These are phyloP conservation scores for Pontederia crassipes DNA, from an alignment of 176 grass and related monocot genomes.

Conservation along the genomic window DNA sequence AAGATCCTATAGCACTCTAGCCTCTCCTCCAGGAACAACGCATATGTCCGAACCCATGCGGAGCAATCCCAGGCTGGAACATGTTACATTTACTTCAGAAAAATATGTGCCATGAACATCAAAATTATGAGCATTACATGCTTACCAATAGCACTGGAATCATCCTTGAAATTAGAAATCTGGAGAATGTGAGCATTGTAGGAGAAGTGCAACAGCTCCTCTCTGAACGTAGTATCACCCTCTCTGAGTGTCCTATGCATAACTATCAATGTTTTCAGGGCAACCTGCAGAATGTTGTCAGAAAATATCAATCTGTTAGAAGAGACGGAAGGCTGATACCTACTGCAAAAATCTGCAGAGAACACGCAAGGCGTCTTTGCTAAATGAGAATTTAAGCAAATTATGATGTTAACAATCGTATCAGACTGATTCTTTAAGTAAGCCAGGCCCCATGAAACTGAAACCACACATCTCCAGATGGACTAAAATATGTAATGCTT, in stretches of 20 bases:
- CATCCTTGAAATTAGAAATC: conserved; percentile 18
- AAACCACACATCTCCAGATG: too few species aligned
- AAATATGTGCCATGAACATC: too few species aligned
- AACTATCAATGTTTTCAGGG: conserved; percentile 14
- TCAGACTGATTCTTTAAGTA: too few species aligned
- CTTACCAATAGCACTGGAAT: conserved; percentile 13
- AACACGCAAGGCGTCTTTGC: too few species aligned
- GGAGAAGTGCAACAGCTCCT: conserved; percentile 6
- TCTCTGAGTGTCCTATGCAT: conserved; percentile 16
- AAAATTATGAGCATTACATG: background rate
- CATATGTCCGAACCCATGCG: conserved; percentile 74
- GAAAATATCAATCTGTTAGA: background rate
- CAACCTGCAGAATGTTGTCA: conserved; percentile 2
- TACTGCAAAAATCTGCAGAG: too few species aligned
- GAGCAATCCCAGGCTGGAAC: conserved; percentile 86
- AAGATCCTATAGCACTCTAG: conserved; percentile 68
- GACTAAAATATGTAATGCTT: too few species aligned
- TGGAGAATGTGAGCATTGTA: conserved; percentile 1
- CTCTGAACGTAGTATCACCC: conserved; percentile 12
- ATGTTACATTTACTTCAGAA: background rate
- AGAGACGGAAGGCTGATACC: too few species aligned
- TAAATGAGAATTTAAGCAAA: too few species aligned
- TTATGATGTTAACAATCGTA: too few species aligned
- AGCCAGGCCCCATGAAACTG: too few species aligned
- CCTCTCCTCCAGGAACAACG: conserved; percentile 69